phyloP scores from a whole-genome alignment of 768 basidiomycete genomes.

The Serendipita sp. region DNA sequence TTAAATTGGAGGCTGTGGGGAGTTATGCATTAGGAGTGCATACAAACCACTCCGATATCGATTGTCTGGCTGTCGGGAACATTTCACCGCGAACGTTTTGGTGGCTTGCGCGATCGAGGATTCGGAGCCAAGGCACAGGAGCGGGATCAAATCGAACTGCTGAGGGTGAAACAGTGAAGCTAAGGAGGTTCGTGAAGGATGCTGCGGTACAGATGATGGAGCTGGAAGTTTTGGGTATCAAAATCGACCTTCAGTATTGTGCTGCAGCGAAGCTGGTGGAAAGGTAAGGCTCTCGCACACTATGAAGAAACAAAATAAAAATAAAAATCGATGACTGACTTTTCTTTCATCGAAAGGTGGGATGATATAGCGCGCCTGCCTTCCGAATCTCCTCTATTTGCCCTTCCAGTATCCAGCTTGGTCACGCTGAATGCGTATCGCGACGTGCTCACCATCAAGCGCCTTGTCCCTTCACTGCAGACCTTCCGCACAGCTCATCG shows the following conservation, averaged over 20 bases:
- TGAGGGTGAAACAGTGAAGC: slow-evolving; percentile 1
- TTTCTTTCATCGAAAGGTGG: slow-evolving; percentile 12
- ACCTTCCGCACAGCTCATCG: slow-evolving; percentile 15
- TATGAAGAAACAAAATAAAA: no score
- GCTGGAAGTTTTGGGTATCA: slow-evolving; percentile 13
- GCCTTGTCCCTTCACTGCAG: slow-evolving; percentile 7
- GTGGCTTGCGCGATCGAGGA: slow-evolving; percentile 10
- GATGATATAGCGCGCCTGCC: slow-evolving; percentile 7
- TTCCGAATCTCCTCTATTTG: slow-evolving; percentile 12
- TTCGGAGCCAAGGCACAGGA: background rate
- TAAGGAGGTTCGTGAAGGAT: slow-evolving; percentile 15
- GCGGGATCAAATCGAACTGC: background rate
- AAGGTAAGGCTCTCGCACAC: slow-evolving; percentile 10
- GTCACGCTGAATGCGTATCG: slow-evolving; percentile 16
- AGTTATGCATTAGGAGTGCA: slow-evolving; percentile 15
- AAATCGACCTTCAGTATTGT: slow-evolving; percentile 17
- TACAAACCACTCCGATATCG: slow-evolving; percentile 14
- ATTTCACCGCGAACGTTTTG: slow-evolving; percentile 15
- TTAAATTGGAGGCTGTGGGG: slow-evolving; percentile 13
- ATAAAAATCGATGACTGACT: no score
- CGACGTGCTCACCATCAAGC: slow-evolving; percentile 11
- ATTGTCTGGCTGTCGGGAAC: slow-evolving; percentile 16
- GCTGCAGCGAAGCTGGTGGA: slow-evolving; percentile 13
- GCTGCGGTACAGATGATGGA: slow-evolving; percentile 17
- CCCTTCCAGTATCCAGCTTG: slow-evolving; percentile 13